Evolutionary conservation across 139 green algal genomes (phyloP).

Genomic region (Pleodorina starrii): DNA sequence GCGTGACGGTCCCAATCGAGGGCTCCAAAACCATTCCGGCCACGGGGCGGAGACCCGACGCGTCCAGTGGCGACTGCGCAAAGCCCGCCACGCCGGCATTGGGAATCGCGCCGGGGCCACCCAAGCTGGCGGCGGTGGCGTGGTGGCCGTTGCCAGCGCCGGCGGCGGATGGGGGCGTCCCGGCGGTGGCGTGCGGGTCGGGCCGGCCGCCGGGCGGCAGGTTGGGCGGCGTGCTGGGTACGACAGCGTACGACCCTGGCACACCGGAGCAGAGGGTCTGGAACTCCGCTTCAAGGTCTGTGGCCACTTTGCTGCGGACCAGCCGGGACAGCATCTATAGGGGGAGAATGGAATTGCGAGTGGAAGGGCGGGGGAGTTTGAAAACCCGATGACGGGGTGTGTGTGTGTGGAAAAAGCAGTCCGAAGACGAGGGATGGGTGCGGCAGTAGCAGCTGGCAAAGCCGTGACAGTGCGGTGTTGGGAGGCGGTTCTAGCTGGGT

Average conservation of each 20-base stretch:
- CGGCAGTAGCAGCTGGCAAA: too few relatives aligned
- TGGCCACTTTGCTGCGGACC: constrained; percentile 6
- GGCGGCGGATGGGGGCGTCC: background rate
- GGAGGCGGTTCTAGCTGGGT: too few relatives aligned
- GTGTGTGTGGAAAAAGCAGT: too few relatives aligned
- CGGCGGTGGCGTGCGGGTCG: background rate
- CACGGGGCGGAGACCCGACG: background rate
- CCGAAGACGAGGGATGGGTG: too few relatives aligned
- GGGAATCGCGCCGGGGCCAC: background rate
- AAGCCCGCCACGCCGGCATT: too few relatives aligned
- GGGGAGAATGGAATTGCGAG: background rate
- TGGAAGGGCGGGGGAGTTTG: background rate
- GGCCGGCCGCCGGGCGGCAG: background rate
- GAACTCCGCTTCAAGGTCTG: background rate
- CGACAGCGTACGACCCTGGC: constrained; percentile 26
- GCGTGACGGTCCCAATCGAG: background rate
- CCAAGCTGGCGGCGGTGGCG: background rate
- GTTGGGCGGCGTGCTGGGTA: background rate
- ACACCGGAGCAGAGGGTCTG: constrained; percentile 27
- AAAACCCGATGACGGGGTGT: too few relatives aligned
- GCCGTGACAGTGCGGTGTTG: too few relatives aligned
- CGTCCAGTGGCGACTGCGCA: background rate
- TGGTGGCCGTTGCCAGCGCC: background rate
- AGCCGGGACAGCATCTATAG: constrained; percentile 8
- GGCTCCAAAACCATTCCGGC: constrained; percentile 27